phyloP scores from a whole-genome alignment of 768 basidiomycete species.

The Leucocoprinus birnbaumii region DNA sequence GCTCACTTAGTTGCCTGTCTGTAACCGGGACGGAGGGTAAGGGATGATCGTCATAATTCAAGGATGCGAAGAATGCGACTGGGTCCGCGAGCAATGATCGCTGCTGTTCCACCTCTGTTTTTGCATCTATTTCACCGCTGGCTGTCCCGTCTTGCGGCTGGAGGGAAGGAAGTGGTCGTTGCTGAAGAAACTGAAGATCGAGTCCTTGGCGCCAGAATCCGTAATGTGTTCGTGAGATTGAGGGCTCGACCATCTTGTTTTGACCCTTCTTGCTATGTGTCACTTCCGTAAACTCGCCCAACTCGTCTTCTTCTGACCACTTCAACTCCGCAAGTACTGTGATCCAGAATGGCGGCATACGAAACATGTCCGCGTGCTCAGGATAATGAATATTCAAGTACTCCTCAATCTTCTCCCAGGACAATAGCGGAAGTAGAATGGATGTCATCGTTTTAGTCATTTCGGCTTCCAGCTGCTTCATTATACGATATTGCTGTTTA shows the following conservation, averaged over 20 bases:
- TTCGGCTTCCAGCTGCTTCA: conserved; percentile 44
- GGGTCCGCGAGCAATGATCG: background rate
- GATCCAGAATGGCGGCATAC: conserved; percentile 48
- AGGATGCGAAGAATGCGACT: background rate
- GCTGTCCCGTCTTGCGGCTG: background rate
- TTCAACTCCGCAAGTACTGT: conserved; percentile 10
- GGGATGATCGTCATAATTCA: conserved; percentile 4
- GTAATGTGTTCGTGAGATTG: conserved; percentile 26
- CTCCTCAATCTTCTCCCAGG: conserved; percentile 32
- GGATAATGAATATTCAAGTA: conserved; percentile 24
- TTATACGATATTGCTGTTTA: conserved; percentile 26
- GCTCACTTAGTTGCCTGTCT: conserved; percentile 32
- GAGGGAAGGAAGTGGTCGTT: background rate
- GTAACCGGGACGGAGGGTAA: conserved; percentile 36
- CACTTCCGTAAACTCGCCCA: background rate
- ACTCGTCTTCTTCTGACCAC: background rate
- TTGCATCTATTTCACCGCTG: background rate
- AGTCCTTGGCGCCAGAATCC: conserved; percentile 46
- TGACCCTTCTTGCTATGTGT: conserved; percentile 7
- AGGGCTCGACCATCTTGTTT: background rate
- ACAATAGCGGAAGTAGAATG: conserved; percentile 21
- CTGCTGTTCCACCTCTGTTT: background rate
- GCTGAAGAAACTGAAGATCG: conserved; percentile 47
- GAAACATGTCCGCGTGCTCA: conserved; percentile 44
- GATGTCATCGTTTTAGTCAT: conserved; percentile 37